Evolutionary conservation across 768 basidiomycete genomes (phyloP), one percentile per base, ranked within the genome.

Genomic region (Mycena maculata): DNA sequence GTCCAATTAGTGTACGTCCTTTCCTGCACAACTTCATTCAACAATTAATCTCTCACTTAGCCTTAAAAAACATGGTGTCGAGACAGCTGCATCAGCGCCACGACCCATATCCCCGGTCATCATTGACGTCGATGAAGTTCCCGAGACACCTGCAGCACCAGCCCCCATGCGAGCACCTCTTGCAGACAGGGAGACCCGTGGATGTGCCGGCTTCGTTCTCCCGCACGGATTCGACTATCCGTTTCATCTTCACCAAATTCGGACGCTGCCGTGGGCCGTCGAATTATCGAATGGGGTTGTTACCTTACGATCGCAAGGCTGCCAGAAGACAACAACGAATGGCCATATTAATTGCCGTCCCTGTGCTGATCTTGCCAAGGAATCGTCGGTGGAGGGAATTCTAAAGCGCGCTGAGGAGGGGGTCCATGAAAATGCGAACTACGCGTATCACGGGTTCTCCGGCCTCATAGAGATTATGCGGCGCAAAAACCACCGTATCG

Each of bases 301-400:
- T 11, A 52, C 50, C 31, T 52, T 36, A 31, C 50, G 31, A 22
- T 52, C 61, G 22, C 1, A 6, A 4, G 52, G 0, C 4, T 63
- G 61, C 31, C 4, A 15, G 10, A 15, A 27, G 9, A 53, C 1
- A 7, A 0, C 23, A 3, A 0, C 15, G 1, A 22, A 11, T 47
- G 38, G 52, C 1, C 41, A 11, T 0, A 2, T 30, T 25, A 63
- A 25, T 42, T 63, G 61, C 20, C 7, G 16, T 7, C 12, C 61
- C 13, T 63, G 61, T 15, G n/a, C 61, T 6, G 16, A 27, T n/a
- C 42, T 63, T 1, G 15, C 28, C 5, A 54, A 28, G 13, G 31
- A 63, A 31, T 4, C 50, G 3, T 36, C 52, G 7, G 28, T 63
- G 22, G 22, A 42, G 5, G 61, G 61, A 6, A 64, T 64, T 44